A percentile compares a stretch with the other conserved stretches of the same genome.
Conservation (phyloP, 768 basidiomycete species). For the Mycena filopes region DNA sequence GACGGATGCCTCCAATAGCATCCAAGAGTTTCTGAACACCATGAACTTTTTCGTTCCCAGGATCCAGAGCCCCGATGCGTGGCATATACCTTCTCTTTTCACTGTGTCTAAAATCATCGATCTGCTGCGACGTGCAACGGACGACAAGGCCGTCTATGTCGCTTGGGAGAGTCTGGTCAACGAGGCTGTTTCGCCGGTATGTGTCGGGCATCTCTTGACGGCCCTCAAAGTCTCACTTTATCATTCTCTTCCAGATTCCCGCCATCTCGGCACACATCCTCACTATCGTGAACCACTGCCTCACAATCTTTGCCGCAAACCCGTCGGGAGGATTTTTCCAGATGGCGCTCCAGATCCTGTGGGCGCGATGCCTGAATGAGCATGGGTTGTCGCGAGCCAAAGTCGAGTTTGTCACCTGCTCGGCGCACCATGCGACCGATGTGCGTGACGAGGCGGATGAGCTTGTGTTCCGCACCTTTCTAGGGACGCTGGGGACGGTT, state of each 20-base stretch:
- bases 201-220: slow-evolving; percentile 14
- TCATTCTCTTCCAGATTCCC: slow-evolving; percentile 17
- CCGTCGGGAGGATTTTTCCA: slow-evolving; percentile 28
- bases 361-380: slow-evolving; percentile 29
- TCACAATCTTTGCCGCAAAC: slow-evolving; percentile 22
- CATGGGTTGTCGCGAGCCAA: slow-evolving; percentile 28
- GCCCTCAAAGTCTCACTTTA: too few relatives aligned
- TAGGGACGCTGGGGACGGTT: slow-evolving; percentile 7
- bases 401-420: slow-evolving; percentile 22
- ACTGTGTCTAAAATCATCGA: slow-evolving; percentile 8
- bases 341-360: slow-evolving; percentile 32
- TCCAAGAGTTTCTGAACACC: slow-evolving; percentile 27
- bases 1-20: slow-evolving; percentile 20
- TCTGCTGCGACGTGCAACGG: slow-evolving; percentile 24
- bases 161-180: slow-evolving; percentile 34
- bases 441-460: slow-evolving; percentile 27
- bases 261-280: slow-evolving; percentile 25
- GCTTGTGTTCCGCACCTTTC: slow-evolving; percentile 29
- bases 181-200: slow-evolving; percentile 34
- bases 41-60: slow-evolving; percentile 34
- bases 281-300: slow-evolving; percentile 23
- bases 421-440: slow-evolving; percentile 15
- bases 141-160: slow-evolving; percentile 30
- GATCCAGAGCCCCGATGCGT: slow-evolving; percentile 33
- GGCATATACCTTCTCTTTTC: slow-evolving; percentile 17